phyloP scores from a whole-genome alignment of 345 rosid genomes.

The Ricinus communis region DNA sequence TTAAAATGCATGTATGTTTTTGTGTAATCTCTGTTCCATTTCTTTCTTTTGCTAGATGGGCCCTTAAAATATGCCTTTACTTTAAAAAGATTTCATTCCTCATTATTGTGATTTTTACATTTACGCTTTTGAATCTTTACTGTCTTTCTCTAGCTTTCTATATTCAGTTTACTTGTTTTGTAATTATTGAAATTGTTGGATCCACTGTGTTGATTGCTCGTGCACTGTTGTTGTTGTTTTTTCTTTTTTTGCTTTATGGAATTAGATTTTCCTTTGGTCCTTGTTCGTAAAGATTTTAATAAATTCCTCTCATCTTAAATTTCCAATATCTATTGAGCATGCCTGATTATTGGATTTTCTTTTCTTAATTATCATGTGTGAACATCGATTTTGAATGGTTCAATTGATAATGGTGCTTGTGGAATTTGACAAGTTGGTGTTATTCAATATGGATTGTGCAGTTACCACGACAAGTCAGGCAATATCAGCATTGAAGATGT shows the following conservation, averaged over 20 bases:
- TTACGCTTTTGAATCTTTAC: slow-evolving; percentile 4
- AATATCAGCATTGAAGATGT: slow-evolving; percentile 49
- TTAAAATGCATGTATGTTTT: not conserved
- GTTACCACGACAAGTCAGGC: slow-evolving; percentile 67
- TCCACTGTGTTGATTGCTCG: slow-evolving; percentile 13
- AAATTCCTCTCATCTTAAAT: not conserved
- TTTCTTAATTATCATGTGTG: not conserved
- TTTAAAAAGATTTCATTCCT: slow-evolving; percentile 22
- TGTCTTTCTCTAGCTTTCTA: not conserved
- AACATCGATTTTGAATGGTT: slow-evolving; percentile 12
- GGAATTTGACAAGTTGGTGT: slow-evolving; percentile 8
- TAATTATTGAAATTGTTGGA: slow-evolving; percentile 11
- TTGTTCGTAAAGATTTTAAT: not conserved
- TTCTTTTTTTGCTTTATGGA: too few species aligned
- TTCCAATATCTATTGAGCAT: not conserved
- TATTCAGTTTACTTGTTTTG: not conserved
- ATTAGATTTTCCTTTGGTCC: too few species aligned
- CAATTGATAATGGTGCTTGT: slow-evolving; percentile 10
- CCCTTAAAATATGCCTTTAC: slow-evolving; percentile 11
- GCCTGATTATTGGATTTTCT: not conserved
- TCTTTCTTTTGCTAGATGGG: slow-evolving; percentile 15
- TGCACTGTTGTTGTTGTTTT: too few species aligned
- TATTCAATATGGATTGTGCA: slow-evolving; percentile 37
- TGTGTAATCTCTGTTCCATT: slow-evolving; percentile 10
- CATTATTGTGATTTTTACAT: slow-evolving; percentile 8